These are phyloP conservation scores for Hemileia vastatrix DNA, from an alignment of 1,284 basidiomycete species.

Conservation along the genomic window DNA sequence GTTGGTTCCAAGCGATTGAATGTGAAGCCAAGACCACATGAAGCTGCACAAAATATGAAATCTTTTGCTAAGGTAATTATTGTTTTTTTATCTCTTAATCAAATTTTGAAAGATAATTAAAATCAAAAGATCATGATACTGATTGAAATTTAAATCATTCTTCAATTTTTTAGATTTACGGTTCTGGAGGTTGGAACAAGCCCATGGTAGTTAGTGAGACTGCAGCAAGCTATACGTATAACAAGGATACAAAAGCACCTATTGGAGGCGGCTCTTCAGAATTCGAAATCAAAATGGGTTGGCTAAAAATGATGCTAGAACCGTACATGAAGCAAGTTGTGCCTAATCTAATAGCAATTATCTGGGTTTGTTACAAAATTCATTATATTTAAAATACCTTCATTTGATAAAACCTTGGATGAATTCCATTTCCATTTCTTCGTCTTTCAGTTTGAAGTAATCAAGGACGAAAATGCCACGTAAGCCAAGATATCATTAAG, in stretches of 20 bases:
- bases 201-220: constrained; percentile 12
- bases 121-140: neutral
- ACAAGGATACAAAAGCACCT: neutral
- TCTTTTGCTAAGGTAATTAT: constrained; percentile 13
- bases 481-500: neutral
- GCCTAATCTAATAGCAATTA: constrained; percentile 11
- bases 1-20: constrained; percentile 6
- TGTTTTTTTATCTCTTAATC: neutral
- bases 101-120: neutral
- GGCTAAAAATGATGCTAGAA: constrained; percentile 6
- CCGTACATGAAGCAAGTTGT: constrained; percentile 5
- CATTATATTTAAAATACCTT: neutral
- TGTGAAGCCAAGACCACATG: constrained; percentile 1
- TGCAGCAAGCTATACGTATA: constrained; percentile 9
- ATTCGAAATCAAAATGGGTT: constrained; percentile 10
- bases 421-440: neutral
- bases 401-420: neutral
- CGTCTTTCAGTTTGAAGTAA: constrained; percentile 9
- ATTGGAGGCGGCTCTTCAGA: constrained; percentile 2
- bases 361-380: constrained; percentile 5
- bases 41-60: constrained; percentile 13
- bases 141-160: no score
- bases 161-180: constrained; percentile 3
- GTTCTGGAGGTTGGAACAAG: neutral
- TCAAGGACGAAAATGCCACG: constrained; percentile 18